phyloP scores from a whole-genome alignment of 2,329 filamentous ascomycete genomes.

The Mycosphaerella sp. region DNA sequence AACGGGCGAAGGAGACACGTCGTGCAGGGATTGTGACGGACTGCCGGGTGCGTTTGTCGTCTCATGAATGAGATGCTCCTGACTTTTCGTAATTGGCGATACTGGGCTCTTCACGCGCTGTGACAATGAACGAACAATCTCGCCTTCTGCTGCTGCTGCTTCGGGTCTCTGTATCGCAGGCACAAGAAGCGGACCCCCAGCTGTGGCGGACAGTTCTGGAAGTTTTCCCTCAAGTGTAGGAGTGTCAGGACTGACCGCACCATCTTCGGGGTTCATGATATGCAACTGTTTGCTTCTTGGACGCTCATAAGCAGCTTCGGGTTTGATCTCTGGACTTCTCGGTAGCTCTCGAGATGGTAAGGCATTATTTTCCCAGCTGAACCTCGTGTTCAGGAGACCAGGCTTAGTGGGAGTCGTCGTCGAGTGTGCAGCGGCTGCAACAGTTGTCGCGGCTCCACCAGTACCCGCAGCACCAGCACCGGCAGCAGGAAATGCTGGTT shows the following conservation, averaged over 20 bases:
- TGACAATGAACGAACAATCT: slow-evolving; percentile 15
- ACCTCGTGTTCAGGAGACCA: slow-evolving; percentile 32
- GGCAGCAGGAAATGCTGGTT: slow-evolving; percentile 26
- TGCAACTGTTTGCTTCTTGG: slow-evolving; percentile 36
- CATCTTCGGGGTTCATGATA: slow-evolving; percentile 40
- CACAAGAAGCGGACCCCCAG: slow-evolving; percentile 6
- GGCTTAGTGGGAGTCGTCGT: slow-evolving; percentile 8
- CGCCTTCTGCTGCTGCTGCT: slow-evolving; percentile 14
- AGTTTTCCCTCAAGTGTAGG: slow-evolving; percentile 2
- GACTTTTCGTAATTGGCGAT: slow-evolving; percentile 21
- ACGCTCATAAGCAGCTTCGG: slow-evolving; percentile 30
- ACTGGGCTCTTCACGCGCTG: slow-evolving; percentile 15
- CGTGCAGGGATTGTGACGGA: slow-evolving; percentile 12
- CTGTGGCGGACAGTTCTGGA: slow-evolving; percentile 1
- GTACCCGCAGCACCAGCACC: slow-evolving; percentile 4
- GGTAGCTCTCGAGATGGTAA: slow-evolving; percentile 13
- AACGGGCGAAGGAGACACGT: slow-evolving; percentile 24
- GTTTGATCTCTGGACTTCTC: slow-evolving; percentile 26
- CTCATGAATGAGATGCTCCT: slow-evolving; percentile 20
- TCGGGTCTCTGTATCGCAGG: slow-evolving; percentile 10
- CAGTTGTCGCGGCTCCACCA: slow-evolving; percentile 4
- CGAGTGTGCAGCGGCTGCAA: not conserved
- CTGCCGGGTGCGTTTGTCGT: slow-evolving; percentile 13
- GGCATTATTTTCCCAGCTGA: slow-evolving; percentile 35
- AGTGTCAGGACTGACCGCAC: slow-evolving; percentile 17